phyloP scores from a whole-genome alignment of 768 basidiomycete species.

The Xerocomus spinulosus region DNA sequence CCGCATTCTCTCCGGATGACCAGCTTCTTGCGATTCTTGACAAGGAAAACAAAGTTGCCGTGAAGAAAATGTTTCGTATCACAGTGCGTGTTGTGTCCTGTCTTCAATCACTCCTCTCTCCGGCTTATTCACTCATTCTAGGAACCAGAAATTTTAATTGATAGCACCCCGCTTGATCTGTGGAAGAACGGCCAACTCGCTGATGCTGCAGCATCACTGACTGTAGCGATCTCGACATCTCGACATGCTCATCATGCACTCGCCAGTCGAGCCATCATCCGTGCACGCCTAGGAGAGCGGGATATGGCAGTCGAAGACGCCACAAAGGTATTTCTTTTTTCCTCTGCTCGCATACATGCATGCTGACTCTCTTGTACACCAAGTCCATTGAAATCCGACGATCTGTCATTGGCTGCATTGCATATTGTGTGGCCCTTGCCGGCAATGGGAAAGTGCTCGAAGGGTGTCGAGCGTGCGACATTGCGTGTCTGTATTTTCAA shows the following conservation, averaged over 20 bases:
- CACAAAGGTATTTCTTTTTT: neutral
- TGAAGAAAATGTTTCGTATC: neutral
- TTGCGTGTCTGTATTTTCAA: neutral
- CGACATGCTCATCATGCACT: neutral
- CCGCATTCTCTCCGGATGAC: neutral
- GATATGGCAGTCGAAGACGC: neutral
- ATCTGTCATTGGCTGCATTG: conserved; percentile 3
- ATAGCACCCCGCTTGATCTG: neutral
- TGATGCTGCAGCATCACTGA: neutral
- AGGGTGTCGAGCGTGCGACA: neutral
- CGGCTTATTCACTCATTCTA: neutral
- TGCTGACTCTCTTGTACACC: neutral
- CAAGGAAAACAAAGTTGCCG: neutral
- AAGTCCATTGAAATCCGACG: neutral
- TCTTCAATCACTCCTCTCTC: neutral
- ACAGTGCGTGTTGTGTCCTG: neutral
- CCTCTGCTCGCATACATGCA: neutral
- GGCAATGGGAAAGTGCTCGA: neutral
- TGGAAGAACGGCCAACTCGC: neutral
- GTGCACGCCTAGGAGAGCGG: neutral
- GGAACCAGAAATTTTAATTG: neutral
- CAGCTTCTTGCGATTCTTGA: neutral
- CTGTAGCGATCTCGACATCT: neutral
- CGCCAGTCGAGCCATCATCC: neutral
- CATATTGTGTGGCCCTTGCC: neutral